Evolutionary conservation across 768 basidiomycete species (phyloP), one percentile per base, ranked within the genome.

Genomic region (Suillus hirtellus): DNA sequence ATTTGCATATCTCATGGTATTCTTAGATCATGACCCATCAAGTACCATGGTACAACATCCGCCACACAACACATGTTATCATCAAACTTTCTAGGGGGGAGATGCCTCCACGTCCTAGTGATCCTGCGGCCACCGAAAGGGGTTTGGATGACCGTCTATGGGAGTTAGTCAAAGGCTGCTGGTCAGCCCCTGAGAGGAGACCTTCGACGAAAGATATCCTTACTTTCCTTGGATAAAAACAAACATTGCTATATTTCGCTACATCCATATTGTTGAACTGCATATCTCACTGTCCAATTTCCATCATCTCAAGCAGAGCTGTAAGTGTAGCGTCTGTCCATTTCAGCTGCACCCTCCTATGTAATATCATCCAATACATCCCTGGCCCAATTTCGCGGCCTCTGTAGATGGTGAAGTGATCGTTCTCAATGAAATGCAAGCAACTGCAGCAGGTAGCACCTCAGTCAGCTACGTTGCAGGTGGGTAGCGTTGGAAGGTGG

Each of bases 31-130:
- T 85, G 70, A 85, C 85, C 0, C 84, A 84, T 63, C 71, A 78
- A n/a, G 80, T 80, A 65, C 85, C 85, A 4, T 86, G 80, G 73
- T 66, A 68, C n/a, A 75, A 79, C 35, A 78, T 86, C 63, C 82
- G 77, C 66, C 81, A 81, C 65, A 81, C 83, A 12, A 80, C 84
- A 3, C 79, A 84, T 55, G 85, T 85, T 24, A 77, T 83, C n/a
- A 77, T 81, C 47, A 74, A 75, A 58, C 77, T 81, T 42, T 73
- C 78, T 24, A 62, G 67, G 7, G 80, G 82, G n/a, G 75, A 77
- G 60, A 77, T 76, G 52, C 84, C 84, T 5, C 72, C 68, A 38
- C 75, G 81, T 42, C 84, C 84, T 2, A 65, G 59, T 5, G 76
- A 79, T 46, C 60, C 69, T 3, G 70, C 67, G 7, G 72, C 78